Evolutionary conservation across 2,329 filamentous ascomycete genomes (phyloP).

Genomic region (Hypoxylon sp.): DNA sequence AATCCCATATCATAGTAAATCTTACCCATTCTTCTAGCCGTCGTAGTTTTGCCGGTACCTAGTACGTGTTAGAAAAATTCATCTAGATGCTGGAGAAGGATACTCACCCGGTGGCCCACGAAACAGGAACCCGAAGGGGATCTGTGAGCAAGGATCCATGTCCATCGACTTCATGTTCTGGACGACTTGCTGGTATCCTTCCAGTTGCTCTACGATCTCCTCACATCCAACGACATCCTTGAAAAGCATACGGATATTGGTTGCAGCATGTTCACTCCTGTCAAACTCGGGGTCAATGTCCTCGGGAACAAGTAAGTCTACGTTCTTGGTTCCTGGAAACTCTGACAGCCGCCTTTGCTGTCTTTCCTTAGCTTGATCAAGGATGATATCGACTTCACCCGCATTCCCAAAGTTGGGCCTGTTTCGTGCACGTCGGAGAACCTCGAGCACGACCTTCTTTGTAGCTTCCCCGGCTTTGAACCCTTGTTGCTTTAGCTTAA

Average conservation of each 20-base stretch:
- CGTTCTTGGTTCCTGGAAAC: slow-evolving; percentile 47
- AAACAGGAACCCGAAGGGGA: slow-evolving; percentile 73
- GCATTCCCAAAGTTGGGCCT: slow-evolving; percentile 80
- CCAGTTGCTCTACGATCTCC: slow-evolving; percentile 62
- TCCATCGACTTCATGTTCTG: slow-evolving; percentile 61
- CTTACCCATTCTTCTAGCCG: slow-evolving; percentile 80
- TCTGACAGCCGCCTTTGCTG: slow-evolving; percentile 61
- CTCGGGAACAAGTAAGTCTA: slow-evolving; percentile 47
- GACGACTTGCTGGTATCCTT: slow-evolving; percentile 64
- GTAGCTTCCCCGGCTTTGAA: slow-evolving; percentile 68
- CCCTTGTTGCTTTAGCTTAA: slow-evolving; percentile 72
- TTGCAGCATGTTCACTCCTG: slow-evolving; percentile 59
- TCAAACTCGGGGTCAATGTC: slow-evolving; percentile 71
- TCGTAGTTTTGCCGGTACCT: slow-evolving; percentile 74
- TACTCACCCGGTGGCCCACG: slow-evolving; percentile 69
- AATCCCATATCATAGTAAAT: slow-evolving; percentile 83
- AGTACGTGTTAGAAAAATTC: slow-evolving; percentile 25
- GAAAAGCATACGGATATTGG: slow-evolving; percentile 56
- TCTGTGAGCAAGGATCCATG: slow-evolving; percentile 64
- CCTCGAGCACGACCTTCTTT: slow-evolving; percentile 68
- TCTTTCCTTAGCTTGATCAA: slow-evolving; percentile 69
- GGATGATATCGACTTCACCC: slow-evolving; percentile 79
- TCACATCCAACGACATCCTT: slow-evolving; percentile 67
- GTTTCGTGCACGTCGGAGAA: slow-evolving; percentile 74
- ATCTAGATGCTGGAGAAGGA: not conserved